Base-by-base conservation (phyloP, 1,284 basidiomycete genomes). In the Cutaneotrichosporon arboriforme region DNA sequence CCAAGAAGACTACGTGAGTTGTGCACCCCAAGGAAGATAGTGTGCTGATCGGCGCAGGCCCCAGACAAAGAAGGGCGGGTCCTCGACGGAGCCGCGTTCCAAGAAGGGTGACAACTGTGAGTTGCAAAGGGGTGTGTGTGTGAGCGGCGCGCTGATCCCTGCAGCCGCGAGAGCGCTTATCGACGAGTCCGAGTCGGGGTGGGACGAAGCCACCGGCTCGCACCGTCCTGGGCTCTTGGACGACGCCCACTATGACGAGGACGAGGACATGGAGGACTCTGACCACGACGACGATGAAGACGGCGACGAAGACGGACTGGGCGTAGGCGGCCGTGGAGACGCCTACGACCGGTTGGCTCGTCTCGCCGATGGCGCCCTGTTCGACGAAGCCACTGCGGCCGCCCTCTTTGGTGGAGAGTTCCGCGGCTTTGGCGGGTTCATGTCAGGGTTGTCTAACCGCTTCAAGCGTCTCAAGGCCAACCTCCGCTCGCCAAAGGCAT, bases 391-490 rank as follows among this genome's bases (percentile, higher is more conserved):
- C 9, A 80, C 86, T 1, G 84, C 88, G 34, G 81, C 88, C 77
- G 86, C 86, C 51, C 84, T 92, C 12, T 75, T 73, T 52, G 72
- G 73, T 14, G 62, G 64, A 36, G 72, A 70, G 9, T 72, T 76
- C 60, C 65, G 76, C 21, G 67, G 68, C 10, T 83, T 93, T 68
- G 90, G 90, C 34, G 89, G 89, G 31, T 88, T 90, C 75, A 90
- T 93, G 87, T 83, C 88, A 62, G 87, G 87, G 20, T 80, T 90
- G 42, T 86, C 85, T n/a, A 82, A 57, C 51, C 84, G 91, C 45
- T 83, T 96, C 73, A 91, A 92, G 80, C 84, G 84, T 14, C 87
- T 96, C 80, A 80, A 94, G 58, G 86, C 82, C 72, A 88, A 90
- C 69, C 89, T 97, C 79, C 90, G 90, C 72, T 77, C 83, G 17